Evolutionary conservation across 129 eudicot genomes (phyloP).

Genomic region (Kitagawia praeruptora): DNA sequence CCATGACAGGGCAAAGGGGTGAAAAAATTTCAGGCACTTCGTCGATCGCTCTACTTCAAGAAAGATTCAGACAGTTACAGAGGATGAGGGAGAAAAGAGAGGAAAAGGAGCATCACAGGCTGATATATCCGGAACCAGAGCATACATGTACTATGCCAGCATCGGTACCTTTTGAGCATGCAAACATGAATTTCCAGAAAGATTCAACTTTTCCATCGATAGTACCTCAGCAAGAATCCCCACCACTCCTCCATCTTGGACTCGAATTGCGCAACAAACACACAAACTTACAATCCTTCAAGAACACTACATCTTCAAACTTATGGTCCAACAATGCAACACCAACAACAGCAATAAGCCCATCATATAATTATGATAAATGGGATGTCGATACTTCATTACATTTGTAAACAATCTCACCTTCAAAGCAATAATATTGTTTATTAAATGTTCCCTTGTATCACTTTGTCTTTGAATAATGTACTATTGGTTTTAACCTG

Average conservation of each 20-base stretch:
- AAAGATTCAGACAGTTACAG: conserved; percentile 48
- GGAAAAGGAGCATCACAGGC: conserved; percentile 28
- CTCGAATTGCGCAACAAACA: conserved; percentile 1
- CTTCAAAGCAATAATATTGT: neutral
- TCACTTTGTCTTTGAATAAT: neutral
- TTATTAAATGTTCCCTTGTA: neutral
- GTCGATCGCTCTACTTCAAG: conserved; percentile 49
- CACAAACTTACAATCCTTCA: neutral
- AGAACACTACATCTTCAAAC: conserved; percentile 18
- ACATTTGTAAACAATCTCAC: conserved; percentile 34
- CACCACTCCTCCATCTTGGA: neutral
- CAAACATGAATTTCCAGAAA: neutral
- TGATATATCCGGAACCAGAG: conserved; percentile 22
- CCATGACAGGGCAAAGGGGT: conserved; percentile 32
- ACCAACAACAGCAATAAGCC: conserved; percentile 15
- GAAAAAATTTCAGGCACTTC: conserved; percentile 17
- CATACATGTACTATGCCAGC: conserved; percentile 3
- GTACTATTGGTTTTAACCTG: neutral
- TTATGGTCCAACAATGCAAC: conserved; percentile 31
- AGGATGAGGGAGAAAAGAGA: conserved; percentile 44
- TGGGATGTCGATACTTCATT: conserved; percentile 56
- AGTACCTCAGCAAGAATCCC: neutral
- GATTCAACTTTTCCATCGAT: neutral
- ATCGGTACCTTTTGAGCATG: conserved; percentile 1
- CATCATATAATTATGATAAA: conserved; percentile 22